Conservation (phyloP, 2,329 filamentous ascomycete genomes). For the Fusarium palustre region DNA sequence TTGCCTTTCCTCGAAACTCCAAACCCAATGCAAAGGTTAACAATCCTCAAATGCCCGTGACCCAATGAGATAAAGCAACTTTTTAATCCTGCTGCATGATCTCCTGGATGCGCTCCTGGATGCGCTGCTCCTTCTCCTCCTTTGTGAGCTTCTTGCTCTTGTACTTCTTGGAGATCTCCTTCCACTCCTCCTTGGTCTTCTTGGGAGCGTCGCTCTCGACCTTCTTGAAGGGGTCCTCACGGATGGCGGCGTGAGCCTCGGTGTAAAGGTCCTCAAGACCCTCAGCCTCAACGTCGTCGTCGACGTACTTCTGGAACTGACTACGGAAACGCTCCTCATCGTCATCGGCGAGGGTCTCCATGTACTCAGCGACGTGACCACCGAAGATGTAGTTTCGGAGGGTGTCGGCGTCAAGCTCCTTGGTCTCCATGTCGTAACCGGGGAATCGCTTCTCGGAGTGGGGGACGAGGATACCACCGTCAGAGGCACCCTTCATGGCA, state of each 20-base stretch:
- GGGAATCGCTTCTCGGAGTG: conserved; percentile 99
- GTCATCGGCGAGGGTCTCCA: conserved; percentile 99
- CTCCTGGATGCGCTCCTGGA: conserved; percentile 92
- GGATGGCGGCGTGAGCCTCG: conserved; percentile 96
- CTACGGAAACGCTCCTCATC: conserved; percentile 99
- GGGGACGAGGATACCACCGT: conserved; percentile 95
- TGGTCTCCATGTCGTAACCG: conserved; percentile 94
- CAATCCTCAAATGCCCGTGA: conserved; percentile 47
- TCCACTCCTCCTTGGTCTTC: conserved; percentile 98
- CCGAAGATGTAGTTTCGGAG: conserved; percentile 99
- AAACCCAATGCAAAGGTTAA: conserved; percentile 53
- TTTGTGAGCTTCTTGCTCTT: conserved; percentile 79
- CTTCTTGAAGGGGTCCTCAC: conserved; percentile 98
- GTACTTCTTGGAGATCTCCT: conserved; percentile 95
- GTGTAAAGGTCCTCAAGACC: conserved; percentile 96
- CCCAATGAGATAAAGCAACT: conserved; percentile 40
- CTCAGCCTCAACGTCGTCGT: conserved; percentile 96
- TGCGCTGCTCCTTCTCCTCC: conserved; percentile 83
- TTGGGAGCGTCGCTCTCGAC: conserved; percentile 77
- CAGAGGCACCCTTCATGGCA: conserved; percentile 99
- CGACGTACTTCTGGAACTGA: conserved; percentile 98
- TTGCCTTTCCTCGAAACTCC: conserved; percentile 55
- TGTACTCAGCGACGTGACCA: conserved; percentile 99
- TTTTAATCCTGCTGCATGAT: conserved; percentile 68
- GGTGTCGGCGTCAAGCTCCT: conserved; percentile 97